Evolutionary conservation across 768 basidiomycete genomes (phyloP).

Genomic region (Boletellus emodensis): DNA sequence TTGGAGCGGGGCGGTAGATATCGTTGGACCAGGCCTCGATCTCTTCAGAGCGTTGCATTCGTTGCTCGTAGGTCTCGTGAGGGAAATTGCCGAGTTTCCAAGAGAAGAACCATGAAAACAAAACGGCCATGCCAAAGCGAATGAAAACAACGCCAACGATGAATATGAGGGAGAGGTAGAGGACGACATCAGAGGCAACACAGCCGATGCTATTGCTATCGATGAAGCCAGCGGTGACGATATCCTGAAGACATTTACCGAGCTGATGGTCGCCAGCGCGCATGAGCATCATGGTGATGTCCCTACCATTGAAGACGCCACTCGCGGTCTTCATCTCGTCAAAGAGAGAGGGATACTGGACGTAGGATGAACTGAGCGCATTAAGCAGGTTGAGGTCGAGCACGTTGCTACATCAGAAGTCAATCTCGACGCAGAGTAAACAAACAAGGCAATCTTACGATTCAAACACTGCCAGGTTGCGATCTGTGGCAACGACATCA

Average conservation of each 20-base stretch:
- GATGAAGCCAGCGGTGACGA: conserved; percentile 86
- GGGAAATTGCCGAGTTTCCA: conserved; percentile 93
- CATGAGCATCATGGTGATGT: conserved; percentile 82
- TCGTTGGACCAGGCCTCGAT: conserved; percentile 97
- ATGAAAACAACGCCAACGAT: conserved; percentile 96
- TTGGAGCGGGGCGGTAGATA: conserved; percentile 91
- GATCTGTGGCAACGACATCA: conserved; percentile 59
- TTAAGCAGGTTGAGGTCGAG: conserved; percentile 83
- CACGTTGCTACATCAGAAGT: conserved; percentile 54
- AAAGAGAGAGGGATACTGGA: conserved; percentile 80
- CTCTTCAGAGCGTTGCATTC: conserved; percentile 82
- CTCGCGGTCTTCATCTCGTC: conserved; percentile 68
- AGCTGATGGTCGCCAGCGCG: conserved; percentile 65
- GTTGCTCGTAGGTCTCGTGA: conserved; percentile 86
- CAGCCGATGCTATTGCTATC: conserved; percentile 95
- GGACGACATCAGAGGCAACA: conserved; percentile 90
- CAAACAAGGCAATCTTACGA: conserved; percentile 53
- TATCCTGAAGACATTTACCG: conserved; percentile 81
- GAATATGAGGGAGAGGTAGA: conserved; percentile 93
- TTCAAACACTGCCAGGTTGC: conserved; percentile 93
- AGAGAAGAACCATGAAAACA: conserved; percentile 98
- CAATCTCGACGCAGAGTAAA: conserved; percentile 1
- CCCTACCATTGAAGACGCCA: conserved; percentile 73
- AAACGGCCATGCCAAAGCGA: conserved; percentile 93
- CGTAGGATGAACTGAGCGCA: conserved; percentile 78